Percentiles rank a stretch among this genome's conserved stretches.
These are phyloP conservation scores for Phialemoniopsis sp. DNA, from an alignment of 2,329 filamentous ascomycete genomes.

Conservation along the genomic window DNA sequence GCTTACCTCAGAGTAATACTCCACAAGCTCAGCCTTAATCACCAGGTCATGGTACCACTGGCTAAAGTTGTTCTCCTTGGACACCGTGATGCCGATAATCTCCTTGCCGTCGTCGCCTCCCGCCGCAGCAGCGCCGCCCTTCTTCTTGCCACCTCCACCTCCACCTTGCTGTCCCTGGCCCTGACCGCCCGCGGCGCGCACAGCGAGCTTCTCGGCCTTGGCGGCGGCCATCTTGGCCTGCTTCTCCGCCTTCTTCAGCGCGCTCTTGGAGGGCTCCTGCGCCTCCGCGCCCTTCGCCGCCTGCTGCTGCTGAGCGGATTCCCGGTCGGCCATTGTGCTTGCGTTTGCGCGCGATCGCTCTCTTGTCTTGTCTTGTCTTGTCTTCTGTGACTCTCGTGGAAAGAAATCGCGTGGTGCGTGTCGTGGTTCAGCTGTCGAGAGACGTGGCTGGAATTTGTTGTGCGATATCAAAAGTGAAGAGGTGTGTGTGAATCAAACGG, in stretches of 20 bases:
- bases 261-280: conserved; percentile 53
- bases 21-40: conserved; percentile 93
- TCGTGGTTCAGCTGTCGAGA: too few species aligned
- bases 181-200: conserved; percentile 46
- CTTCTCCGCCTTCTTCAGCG: conserved; percentile 64
- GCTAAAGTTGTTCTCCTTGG: conserved; percentile 82
- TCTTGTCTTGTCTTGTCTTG: conserved; percentile 13
- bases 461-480: too few species aligned
- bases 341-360: conserved; percentile 4
- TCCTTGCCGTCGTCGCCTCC: conserved; percentile 29
- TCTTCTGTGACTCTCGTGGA: too few species aligned
- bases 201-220: conserved; percentile 57
- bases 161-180: conserved; percentile 38
- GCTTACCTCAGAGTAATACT: conserved; percentile 67
- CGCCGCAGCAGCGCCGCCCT: too few species aligned
- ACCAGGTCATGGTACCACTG: conserved; percentile 98
- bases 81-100: conserved; percentile 83
- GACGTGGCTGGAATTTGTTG: too few species aligned
- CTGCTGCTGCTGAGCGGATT: conserved; percentile 12
- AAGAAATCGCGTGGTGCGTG: too few species aligned
- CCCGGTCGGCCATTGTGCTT: conserved; percentile 1
- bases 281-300: too few species aligned
- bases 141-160: conserved; percentile 19
- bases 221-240: conserved; percentile 56
- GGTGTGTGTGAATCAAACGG: too few species aligned